Evolutionary conservation across 2,329 filamentous ascomycete genomes (phyloP).

Genomic region (Nemania serpens): DNA sequence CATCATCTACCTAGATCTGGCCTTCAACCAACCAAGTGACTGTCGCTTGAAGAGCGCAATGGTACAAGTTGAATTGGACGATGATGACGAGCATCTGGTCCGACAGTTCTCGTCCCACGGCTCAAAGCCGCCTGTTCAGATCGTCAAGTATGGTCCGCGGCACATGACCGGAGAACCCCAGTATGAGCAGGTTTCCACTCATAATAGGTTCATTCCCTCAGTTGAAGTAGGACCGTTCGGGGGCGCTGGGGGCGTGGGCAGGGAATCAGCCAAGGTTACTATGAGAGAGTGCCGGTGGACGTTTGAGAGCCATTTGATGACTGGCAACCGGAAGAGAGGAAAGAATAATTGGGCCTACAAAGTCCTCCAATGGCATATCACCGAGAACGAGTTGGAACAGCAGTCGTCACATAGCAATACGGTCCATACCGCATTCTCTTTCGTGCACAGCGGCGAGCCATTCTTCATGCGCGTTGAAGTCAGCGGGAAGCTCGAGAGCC

Average conservation of each 20-base stretch:
- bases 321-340: conserved; percentile 22
- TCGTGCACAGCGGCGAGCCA: conserved; percentile 38
- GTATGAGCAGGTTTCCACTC: conserved; percentile 19
- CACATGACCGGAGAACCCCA: conserved; percentile 30
- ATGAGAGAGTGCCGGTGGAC: conserved; percentile 34
- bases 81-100: conserved; percentile 32
- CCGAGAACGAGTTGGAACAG: conserved; percentile 38
- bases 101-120: conserved; percentile 12
- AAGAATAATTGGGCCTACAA: conserved; percentile 31
- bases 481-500: conserved; percentile 36
- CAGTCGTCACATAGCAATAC: conserved; percentile 34
- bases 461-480: conserved; percentile 42
- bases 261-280: conserved; percentile 26
- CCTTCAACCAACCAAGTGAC: conserved; percentile 33
- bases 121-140: conserved; percentile 31
- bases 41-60: conserved; percentile 35
- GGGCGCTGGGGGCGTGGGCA: conserved; percentile 32
- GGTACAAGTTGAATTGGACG: conserved; percentile 36
- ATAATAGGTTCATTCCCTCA: conserved; percentile 26
- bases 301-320: conserved; percentile 32
- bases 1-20: conserved; percentile 38
- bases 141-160: conserved; percentile 34
- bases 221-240: conserved; percentile 30
- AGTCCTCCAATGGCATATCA: conserved; percentile 39
- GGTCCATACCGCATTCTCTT: conserved; percentile 41